A percentile compares a stretch with the other conserved stretches of the same genome.
phyloP scores from a whole-genome alignment of 225 moss, liverwort and hornwort genomes.

The Physcomitrium patens region DNA sequence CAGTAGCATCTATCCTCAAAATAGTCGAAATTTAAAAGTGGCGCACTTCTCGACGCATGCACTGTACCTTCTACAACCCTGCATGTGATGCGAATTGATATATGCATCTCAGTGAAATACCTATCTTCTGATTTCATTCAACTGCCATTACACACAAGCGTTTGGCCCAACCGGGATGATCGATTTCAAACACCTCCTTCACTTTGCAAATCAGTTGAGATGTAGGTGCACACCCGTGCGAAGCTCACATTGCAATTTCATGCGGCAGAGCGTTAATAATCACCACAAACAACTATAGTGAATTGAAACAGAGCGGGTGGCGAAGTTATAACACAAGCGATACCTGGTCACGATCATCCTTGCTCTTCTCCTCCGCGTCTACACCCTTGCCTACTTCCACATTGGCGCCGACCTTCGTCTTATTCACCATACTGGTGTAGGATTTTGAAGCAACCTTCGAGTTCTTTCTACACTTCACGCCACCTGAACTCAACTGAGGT shows the following conservation, averaged over 20 bases:
- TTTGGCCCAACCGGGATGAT: no score
- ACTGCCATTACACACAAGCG: background rate
- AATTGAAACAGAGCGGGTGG: background rate
- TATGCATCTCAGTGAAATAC: background rate
- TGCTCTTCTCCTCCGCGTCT: background rate
- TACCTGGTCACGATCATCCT: slow-evolving; percentile 19
- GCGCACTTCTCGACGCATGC: background rate
- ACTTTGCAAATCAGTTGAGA: background rate
- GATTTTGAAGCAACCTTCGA: slow-evolving; percentile 3
- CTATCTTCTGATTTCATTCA: background rate
- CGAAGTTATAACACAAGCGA: background rate
- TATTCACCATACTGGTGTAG: slow-evolving; percentile 17
- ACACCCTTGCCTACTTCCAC: background rate
- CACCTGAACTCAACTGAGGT: background rate
- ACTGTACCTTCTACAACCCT: background rate
- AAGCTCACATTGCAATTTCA: background rate
- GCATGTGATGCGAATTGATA: background rate
- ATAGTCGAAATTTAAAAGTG: background rate
- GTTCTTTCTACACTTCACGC: background rate
- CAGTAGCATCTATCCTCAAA: no score
- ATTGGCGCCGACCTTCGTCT: background rate
- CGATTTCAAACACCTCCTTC: background rate
- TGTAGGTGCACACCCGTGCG: background rate
- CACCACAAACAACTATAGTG: background rate
- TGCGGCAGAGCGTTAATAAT: background rate